Percentiles rank a stretch among this genome's conserved stretches.
These are phyloP conservation scores for Euphorbia tirucalli DNA, from an alignment of 345 rosid species.

Conservation along the genomic window DNA sequence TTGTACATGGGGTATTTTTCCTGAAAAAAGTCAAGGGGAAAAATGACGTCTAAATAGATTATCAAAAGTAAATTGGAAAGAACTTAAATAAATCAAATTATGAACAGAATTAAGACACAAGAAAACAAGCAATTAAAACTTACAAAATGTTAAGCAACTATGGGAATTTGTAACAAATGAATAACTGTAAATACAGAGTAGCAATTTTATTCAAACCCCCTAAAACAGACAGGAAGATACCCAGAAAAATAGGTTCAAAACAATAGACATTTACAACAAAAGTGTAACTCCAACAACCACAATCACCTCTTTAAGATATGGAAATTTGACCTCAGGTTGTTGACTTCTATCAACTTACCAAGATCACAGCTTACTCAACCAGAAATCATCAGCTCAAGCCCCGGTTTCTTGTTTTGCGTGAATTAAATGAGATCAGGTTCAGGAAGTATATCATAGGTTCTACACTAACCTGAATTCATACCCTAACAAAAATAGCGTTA, in stretches of 20 bases:
- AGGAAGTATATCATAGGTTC: neutral
- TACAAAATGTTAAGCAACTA: neutral
- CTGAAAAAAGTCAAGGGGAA: conserved; percentile 32
- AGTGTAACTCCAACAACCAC: no score
- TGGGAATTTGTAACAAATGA: neutral
- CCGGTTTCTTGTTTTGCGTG: neutral
- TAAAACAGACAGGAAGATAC: no score
- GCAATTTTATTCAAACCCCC: neutral
- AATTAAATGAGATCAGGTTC: neutral
- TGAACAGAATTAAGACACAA: neutral
- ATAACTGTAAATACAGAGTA: neutral
- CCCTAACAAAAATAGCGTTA: no score
- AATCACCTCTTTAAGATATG: no score
- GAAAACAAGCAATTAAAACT: neutral
- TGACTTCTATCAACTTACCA: no score
- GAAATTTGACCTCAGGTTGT: no score
- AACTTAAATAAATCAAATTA: neutral
- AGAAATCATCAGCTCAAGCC: neutral
- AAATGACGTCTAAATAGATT: conserved; percentile 1
- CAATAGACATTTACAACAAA: no score
- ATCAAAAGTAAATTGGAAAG: conserved; percentile 13
- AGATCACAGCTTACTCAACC: neutral
- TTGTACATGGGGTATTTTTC: conserved; percentile 42
- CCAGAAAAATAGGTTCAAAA: neutral
- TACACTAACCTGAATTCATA: no score